Evolutionary conservation across 257 asterid genomes (phyloP).

Genomic region (Paraleonurus japonicus): DNA sequence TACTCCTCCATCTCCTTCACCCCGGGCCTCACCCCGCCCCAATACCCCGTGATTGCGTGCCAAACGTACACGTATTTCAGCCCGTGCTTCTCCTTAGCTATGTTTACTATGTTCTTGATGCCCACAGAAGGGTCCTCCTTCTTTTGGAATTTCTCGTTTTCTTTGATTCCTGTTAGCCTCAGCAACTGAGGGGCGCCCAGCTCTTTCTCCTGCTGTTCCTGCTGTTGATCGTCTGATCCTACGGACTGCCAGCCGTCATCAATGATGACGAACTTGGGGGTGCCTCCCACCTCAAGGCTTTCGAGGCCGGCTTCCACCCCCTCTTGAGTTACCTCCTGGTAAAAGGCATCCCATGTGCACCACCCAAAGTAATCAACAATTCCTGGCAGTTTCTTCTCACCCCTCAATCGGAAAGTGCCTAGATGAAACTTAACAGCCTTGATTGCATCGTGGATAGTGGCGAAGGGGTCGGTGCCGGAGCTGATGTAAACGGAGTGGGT

Average conservation of each 20-base stretch:
- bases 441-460: constrained; percentile 57
- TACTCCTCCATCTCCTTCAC: constrained; percentile 67
- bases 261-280: constrained; percentile 74
- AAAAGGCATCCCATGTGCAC: constrained; percentile 96
- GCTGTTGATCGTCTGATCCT: constrained; percentile 35
- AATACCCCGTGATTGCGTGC: constrained; percentile 86
- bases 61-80: constrained; percentile 73
- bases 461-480: constrained; percentile 67
- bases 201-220: constrained; percentile 1
- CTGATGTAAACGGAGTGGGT: constrained; percentile 58
- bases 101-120: constrained; percentile 61
- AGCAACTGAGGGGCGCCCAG: constrained; percentile 35
- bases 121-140: constrained; percentile 58
- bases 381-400: constrained; percentile 73
- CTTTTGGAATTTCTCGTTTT: constrained; percentile 64
- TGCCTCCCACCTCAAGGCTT: constrained; percentile 59
- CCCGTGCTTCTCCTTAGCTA: constrained; percentile 70
- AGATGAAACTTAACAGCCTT: constrained; percentile 58
- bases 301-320: constrained; percentile 79
- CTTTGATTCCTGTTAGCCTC: constrained; percentile 76
- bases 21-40: constrained; percentile 88
- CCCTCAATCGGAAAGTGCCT: constrained; percentile 54
- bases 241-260: constrained; percentile 93
- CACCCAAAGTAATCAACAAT: constrained; percentile 77
- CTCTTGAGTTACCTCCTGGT: constrained; percentile 79